Conservation (phyloP, 1,284 basidiomycete species). For the Papiliotrema laurentii region DNA sequence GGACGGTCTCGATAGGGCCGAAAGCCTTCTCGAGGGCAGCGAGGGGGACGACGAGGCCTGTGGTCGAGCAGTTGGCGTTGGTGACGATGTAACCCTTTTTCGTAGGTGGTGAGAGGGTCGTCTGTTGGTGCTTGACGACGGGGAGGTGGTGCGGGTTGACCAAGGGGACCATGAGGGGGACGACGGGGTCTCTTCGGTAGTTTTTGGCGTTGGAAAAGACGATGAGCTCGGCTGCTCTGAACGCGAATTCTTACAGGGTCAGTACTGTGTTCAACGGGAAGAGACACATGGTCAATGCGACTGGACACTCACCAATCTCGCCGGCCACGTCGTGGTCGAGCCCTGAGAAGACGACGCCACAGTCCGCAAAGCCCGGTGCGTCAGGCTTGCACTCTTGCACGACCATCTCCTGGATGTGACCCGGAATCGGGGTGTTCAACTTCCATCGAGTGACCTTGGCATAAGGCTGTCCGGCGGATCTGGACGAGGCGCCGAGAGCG, state of each 20-base stretch:
- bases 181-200: slow-evolving; percentile 84
- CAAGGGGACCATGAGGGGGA: slow-evolving; percentile 96
- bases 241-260: slow-evolving; percentile 66
- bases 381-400: slow-evolving; percentile 76
- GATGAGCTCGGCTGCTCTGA: slow-evolving; percentile 79
- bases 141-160: slow-evolving; percentile 86
- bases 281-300: neutral
- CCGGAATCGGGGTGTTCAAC: slow-evolving; percentile 73
- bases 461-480: slow-evolving; percentile 86
- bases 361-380: slow-evolving; percentile 64
- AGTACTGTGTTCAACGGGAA: too few relatives aligned
- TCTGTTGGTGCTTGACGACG: slow-evolving; percentile 78
- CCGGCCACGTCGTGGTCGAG: slow-evolving; percentile 92
- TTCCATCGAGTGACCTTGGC: slow-evolving; percentile 82
- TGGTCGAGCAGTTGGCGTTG: slow-evolving; percentile 98
- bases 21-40: slow-evolving; percentile 88
- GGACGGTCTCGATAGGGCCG: slow-evolving; percentile 82
- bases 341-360: slow-evolving; percentile 89
- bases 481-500: slow-evolving; percentile 80
- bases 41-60: slow-evolving; percentile 87
- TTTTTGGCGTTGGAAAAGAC: slow-evolving; percentile 99
- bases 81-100: slow-evolving; percentile 92
- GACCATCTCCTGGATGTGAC: slow-evolving; percentile 61
- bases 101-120: slow-evolving; percentile 64
- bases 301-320: slow-evolving; percentile 69